A percentile compares a stretch with the other conserved stretches of the same genome.
Conservation (phyloP, 139 green algal genomes). For the Chlorella sp. region DNA sequence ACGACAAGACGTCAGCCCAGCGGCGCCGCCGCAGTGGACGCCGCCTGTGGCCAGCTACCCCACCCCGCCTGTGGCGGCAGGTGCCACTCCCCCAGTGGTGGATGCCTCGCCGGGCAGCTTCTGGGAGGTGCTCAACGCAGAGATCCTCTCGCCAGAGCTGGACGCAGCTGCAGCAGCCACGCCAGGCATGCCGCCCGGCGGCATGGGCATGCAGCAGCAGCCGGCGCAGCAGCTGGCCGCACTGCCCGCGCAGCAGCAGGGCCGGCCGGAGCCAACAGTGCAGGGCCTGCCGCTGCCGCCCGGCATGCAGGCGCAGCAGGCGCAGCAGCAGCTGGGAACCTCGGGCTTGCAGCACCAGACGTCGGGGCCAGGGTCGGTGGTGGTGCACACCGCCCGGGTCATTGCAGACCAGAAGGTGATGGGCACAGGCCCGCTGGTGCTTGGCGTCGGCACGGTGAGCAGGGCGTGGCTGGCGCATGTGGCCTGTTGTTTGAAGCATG, state of each 20-base stretch:
- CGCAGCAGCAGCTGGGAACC: not conserved
- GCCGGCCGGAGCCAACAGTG: not conserved
- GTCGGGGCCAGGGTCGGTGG: not conserved
- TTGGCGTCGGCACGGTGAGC: not conserved
- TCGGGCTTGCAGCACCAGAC: not conserved
- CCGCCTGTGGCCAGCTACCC: not conserved
- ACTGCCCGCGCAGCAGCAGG: not conserved
- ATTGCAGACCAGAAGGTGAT: conserved; percentile 11
- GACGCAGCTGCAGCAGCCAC: too few relatives aligned
- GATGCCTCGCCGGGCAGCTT: conserved; percentile 21
- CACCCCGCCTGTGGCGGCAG: not conserved
- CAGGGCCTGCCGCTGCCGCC: conserved; percentile 28
- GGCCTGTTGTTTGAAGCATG: too few relatives aligned
- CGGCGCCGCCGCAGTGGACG: conserved; percentile 9
- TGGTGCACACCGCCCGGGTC: conserved; percentile 10
- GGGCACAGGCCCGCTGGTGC: not conserved
- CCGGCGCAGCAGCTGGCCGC: not conserved
- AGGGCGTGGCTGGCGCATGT: too few relatives aligned
- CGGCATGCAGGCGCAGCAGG: conserved; percentile 9
- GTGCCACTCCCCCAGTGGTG: not conserved
- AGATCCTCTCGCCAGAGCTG: not conserved
- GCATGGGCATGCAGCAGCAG: too few relatives aligned
- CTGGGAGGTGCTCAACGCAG: conserved; percentile 17
- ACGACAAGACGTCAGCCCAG: not conserved
- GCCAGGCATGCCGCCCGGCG: too few relatives aligned